These are phyloP conservation scores for Dothideomycetes sp. DNA, from an alignment of 2,329 filamentous ascomycete genomes.

Conservation along the genomic window DNA sequence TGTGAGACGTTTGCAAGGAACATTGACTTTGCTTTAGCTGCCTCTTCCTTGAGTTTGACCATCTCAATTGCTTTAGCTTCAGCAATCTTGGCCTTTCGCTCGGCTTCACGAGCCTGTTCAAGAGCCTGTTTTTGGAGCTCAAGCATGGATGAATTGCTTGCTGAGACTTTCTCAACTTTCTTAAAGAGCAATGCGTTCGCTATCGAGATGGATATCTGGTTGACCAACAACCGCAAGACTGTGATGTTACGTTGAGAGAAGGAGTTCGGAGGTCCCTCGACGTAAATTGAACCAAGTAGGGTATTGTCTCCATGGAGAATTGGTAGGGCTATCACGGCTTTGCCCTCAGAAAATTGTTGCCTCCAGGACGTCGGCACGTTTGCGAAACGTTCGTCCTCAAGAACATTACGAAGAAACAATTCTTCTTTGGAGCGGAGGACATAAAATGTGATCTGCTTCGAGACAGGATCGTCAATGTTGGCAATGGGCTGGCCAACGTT, in stretches of 20 bases:
- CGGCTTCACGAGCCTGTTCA: conserved; percentile 60
- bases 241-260: conserved; percentile 60
- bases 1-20: conserved; percentile 52
- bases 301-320: conserved; percentile 64
- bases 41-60: conserved; percentile 73
- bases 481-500: conserved; percentile 54
- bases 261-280: conserved; percentile 64
- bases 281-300: conserved; percentile 64
- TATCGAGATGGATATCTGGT: conserved; percentile 61
- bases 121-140: conserved; percentile 66
- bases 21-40: conserved; percentile 72
- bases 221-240: conserved; percentile 58
- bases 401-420: conserved; percentile 64
- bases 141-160: conserved; percentile 70
- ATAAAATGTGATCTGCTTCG: conserved; percentile 67
- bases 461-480: conserved; percentile 56
- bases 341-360: conserved; percentile 58
- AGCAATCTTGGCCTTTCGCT: conserved; percentile 66
- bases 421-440: conserved; percentile 67
- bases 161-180: conserved; percentile 66
- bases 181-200: conserved; percentile 56
- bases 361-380: conserved; percentile 64
- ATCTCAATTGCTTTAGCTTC: conserved; percentile 69
- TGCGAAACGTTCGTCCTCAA: conserved; percentile 68
- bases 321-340: conserved; percentile 69